Evolutionary conservation across 2,329 filamentous ascomycete species (phyloP).

Genomic region (Teratosphaeria destructans): DNA sequence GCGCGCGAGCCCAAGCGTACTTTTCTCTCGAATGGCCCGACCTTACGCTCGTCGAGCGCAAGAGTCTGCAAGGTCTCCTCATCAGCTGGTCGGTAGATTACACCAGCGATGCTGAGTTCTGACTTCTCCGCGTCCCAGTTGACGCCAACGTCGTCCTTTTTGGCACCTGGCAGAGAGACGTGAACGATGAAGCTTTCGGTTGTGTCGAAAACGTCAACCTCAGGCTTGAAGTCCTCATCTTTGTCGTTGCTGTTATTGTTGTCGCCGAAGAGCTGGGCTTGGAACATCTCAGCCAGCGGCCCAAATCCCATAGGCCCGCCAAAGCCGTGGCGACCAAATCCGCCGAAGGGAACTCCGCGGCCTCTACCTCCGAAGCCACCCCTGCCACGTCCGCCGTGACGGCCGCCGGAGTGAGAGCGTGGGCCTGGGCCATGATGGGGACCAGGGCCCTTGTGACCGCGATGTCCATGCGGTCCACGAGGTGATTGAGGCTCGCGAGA

Average conservation of each 20-base stretch:
- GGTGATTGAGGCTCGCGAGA: slow-evolving; percentile 1
- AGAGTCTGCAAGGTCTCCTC: slow-evolving; percentile 60
- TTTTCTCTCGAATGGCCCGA: slow-evolving; percentile 64
- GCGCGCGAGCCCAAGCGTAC: slow-evolving; percentile 49
- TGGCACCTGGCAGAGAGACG: slow-evolving; percentile 63
- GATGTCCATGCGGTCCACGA: slow-evolving; percentile 8
- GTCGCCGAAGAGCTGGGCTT: slow-evolving; percentile 28
- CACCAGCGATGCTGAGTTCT: slow-evolving; percentile 57
- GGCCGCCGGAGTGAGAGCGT: slow-evolving; percentile 15
- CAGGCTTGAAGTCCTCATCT: slow-evolving; percentile 46
- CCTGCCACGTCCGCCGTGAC: slow-evolving; percentile 20
- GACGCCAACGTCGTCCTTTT: slow-evolving; percentile 67
- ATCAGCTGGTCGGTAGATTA: slow-evolving; percentile 60
- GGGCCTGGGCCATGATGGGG: slow-evolving; percentile 11
- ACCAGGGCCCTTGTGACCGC: slow-evolving; percentile 6
- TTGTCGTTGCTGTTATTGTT: slow-evolving; percentile 30
- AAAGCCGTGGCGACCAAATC: slow-evolving; percentile 7
- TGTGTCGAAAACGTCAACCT: slow-evolving; percentile 68
- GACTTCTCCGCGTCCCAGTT: slow-evolving; percentile 63
- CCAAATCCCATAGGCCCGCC: slow-evolving; percentile 15
- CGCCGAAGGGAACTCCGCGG: slow-evolving; percentile 3
- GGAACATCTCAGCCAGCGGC: slow-evolving; percentile 24
- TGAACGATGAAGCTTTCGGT: slow-evolving; percentile 57
- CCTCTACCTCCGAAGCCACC: slow-evolving; percentile 16
- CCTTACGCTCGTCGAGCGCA: slow-evolving; percentile 54